Evolutionary conservation across 2,329 filamentous ascomycete species (phyloP).

Genomic region (Penicillium rolfsii): DNA sequence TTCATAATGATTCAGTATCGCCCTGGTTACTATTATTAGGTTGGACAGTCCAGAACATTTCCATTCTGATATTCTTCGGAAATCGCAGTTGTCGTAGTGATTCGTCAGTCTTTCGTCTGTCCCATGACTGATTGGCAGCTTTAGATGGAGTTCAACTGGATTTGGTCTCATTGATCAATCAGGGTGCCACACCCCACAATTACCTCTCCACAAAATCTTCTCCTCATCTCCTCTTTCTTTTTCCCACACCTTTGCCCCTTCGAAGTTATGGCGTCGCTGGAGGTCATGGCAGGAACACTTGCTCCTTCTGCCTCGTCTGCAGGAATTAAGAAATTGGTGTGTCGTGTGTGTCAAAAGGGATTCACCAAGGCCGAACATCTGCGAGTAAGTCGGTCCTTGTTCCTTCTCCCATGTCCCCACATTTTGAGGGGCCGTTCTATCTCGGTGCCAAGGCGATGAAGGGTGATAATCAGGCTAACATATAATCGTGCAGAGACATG

Average conservation of each 20-base stretch:
- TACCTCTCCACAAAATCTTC: conserved; percentile 20
- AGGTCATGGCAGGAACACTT: conserved; percentile 16
- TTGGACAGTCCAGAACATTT: not conserved
- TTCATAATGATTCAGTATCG: not conserved
- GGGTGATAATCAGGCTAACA: conserved; percentile 7
- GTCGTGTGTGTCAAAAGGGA: conserved; percentile 45
- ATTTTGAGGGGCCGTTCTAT: conserved; percentile 17
- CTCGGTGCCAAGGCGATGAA: not conserved
- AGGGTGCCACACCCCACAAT: conserved; percentile 33
- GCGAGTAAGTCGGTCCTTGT: conserved; percentile 34
- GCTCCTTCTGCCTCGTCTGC: conserved; percentile 8
- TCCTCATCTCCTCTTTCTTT: conserved; percentile 1
- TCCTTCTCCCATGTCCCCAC: conserved; percentile 14
- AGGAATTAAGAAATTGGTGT: conserved; percentile 39
- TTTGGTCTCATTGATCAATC: not conserved
- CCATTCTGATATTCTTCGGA: not conserved
- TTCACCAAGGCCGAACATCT: conserved; percentile 50
- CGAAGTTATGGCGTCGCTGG: conserved; percentile 15
- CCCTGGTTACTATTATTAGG: not conserved
- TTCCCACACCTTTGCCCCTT: conserved; percentile 8
- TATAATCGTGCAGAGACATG: conserved; percentile 43
- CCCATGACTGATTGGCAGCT: not conserved
- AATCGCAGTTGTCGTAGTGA: not conserved
- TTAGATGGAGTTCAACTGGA: not conserved
- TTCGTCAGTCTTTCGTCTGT: not conserved